Evolutionary conservation across 805 yeast species (phyloP).

Genomic region (Spathaspora boniae): DNA sequence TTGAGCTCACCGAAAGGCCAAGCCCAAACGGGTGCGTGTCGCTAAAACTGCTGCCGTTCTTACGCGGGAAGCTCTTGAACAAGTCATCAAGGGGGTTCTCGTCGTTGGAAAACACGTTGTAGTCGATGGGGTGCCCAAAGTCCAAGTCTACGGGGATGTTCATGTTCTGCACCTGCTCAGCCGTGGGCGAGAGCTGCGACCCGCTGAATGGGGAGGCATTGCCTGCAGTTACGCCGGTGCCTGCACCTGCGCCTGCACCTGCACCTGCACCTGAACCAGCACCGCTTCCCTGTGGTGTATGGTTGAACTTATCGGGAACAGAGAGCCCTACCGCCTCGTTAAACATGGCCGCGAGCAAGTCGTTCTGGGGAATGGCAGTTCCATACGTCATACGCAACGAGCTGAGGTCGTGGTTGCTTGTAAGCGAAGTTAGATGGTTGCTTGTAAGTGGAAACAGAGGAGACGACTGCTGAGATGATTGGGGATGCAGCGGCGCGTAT

Average conservation of each 20-base stretch:
- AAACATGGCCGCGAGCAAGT: conserved; percentile 39
- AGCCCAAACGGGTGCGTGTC: conserved; percentile 2
- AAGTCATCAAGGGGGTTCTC: conserved; percentile 40
- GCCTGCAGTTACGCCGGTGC: no score
- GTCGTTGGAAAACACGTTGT: conserved; percentile 33
- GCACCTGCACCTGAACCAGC: no score
- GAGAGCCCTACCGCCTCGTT: conserved; percentile 26
- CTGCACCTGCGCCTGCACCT: no score
- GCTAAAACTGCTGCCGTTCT: not conserved
- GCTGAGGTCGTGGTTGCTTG: no score
- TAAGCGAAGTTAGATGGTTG: no score
- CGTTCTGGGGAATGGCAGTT: conserved; percentile 29
- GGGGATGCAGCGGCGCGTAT: not conserved
- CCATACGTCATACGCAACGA: no score
- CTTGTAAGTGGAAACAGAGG: no score
- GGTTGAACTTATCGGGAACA: no score
- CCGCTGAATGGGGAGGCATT: conserved; percentile 14
- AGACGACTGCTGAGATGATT: no score
- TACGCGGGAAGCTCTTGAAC: no score
- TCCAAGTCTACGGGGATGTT: conserved; percentile 8
- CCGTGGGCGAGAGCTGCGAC: conserved; percentile 9
- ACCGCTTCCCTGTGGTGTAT: no score
- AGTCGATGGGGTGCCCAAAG: conserved; percentile 29
- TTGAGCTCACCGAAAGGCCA: conserved; percentile 17
- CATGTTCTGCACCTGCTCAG: conserved; percentile 1